These are phyloP conservation scores for Penicillium cosmopolitanum DNA, from an alignment of 495 filamentous ascomycete genomes.

Conservation along the genomic window DNA sequence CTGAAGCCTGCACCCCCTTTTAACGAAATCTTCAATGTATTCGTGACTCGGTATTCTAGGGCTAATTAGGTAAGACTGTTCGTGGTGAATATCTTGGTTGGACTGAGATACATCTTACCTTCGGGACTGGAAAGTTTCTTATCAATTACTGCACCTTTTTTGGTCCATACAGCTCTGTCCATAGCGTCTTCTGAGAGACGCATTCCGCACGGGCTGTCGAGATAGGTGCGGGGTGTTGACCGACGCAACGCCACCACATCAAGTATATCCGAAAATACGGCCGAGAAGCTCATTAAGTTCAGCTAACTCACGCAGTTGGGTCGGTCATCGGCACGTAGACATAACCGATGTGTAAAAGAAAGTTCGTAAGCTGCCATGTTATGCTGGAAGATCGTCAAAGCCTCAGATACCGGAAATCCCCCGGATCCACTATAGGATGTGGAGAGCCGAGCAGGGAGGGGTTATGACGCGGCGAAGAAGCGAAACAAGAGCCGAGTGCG, in stretches of 20 bases:
- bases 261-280: not conserved
- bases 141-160: too few relatives aligned
- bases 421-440: slow-evolving; percentile 27
- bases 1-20: too few relatives aligned
- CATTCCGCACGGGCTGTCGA: not conserved
- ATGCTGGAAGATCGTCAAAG: not conserved
- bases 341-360: not conserved
- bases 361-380: not conserved
- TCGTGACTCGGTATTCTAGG: too few relatives aligned
- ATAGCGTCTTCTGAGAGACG: too few relatives aligned
- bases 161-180: too few relatives aligned
- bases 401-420: slow-evolving; percentile 28
- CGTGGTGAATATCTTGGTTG: too few relatives aligned
- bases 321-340: not conserved
- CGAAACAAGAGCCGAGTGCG: slow-evolving; percentile 3
- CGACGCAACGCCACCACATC: not conserved
- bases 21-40: too few relatives aligned
- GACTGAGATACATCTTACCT: too few relatives aligned
- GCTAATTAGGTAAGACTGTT: too few relatives aligned
- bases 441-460: slow-evolving; percentile 13
- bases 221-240: not conserved
- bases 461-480: not conserved
- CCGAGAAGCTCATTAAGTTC: not conserved
- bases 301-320: not conserved
- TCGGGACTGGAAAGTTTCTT: too few relatives aligned